These are phyloP conservation scores for Pseudogymnoascus sp. DNA, from an alignment of 2,329 filamentous ascomycete genomes.

Conservation along the genomic window DNA sequence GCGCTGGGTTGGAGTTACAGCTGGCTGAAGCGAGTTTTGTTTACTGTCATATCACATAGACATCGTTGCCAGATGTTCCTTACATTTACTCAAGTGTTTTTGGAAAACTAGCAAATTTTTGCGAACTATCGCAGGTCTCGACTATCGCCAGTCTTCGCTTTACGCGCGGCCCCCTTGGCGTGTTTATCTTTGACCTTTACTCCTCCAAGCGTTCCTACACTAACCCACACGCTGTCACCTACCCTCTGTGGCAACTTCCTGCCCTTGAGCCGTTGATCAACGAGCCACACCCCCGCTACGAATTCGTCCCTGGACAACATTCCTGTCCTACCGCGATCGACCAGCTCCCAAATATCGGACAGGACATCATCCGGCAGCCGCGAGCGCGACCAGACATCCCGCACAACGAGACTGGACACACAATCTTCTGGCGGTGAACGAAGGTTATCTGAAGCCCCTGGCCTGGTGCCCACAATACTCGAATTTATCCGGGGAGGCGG, in stretches of 20 bases:
- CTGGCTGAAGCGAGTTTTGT: slow-evolving; percentile 15
- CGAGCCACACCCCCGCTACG: slow-evolving; percentile 75
- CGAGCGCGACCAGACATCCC: slow-evolving; percentile 69
- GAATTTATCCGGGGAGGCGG: neutral
- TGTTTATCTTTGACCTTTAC: slow-evolving; percentile 21
- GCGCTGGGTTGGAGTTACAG: slow-evolving; percentile 45
- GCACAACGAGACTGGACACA: slow-evolving; percentile 61
- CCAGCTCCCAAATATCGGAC: slow-evolving; percentile 70
- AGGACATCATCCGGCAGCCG: slow-evolving; percentile 61
- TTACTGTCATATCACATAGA: neutral
- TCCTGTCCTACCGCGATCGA: slow-evolving; percentile 51
- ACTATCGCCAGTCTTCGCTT: neutral
- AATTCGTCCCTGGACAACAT: slow-evolving; percentile 63
- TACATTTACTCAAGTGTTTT: neutral
- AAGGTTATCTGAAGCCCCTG: slow-evolving; percentile 18
- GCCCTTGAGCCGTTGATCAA: slow-evolving; percentile 74
- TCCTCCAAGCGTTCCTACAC: slow-evolving; percentile 43
- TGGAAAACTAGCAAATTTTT: neutral
- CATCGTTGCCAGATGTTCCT: neutral
- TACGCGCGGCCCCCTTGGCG: neutral
- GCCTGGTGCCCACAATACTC: neutral
- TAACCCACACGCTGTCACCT: slow-evolving; percentile 68
- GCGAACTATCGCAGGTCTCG: neutral
- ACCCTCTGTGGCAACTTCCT: slow-evolving; percentile 68
- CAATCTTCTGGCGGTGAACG: slow-evolving; percentile 33